Base-by-base conservation (phyloP, 2,329 filamentous ascomycete genomes). In the Cladosporium velox region DNA sequence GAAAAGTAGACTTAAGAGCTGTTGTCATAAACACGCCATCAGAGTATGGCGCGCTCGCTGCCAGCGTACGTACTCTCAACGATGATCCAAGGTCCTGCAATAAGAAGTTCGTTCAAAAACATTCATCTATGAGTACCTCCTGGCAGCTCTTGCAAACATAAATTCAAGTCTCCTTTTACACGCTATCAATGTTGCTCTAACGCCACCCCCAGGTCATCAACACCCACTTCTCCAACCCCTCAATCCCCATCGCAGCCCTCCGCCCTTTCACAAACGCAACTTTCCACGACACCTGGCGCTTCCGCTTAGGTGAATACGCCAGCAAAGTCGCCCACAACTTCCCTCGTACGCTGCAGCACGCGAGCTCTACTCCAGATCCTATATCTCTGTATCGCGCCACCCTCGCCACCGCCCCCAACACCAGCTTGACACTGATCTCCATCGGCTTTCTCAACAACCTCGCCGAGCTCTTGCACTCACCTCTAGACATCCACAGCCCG, bases 401-500 rank as follows among this genome's bases (percentile, higher is more conserved):
- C 4, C 57, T 72, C 11, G 63, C 59, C 12, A 52, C 66, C 11
- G 66, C 66, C 3, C 59, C 51, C 7, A 58, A 65, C 24, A 26
- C 57, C 26, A 68, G 66, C 54, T n/a, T 70, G 10, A 70, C 69
- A 4, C 66, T 72, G 7, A 67, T 72, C 47, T 70, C 70, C 18
- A 66, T 71, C 59, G 69, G 70, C 59, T 71, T 71, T 35, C 67
- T 70, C 14, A 67, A 59, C 8, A 72, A 72, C 59, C 77, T 86
- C 0, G 83, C 83, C 1, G 79, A 69, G 0, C 74, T 86, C 4
- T 74, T 86, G 15, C 78, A 81, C 67, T 83, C 82, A 15, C 75
- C 77, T 0, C 72, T 77, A 0, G 83, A 85, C 67, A 44, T 51
- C 0, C 72, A 77, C 66, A 81, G 81, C 0, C 52, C 72, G 10